Evolutionary conservation across 116 monocot species (phyloP).

Genomic region (Trichopus zeylanicus): DNA sequence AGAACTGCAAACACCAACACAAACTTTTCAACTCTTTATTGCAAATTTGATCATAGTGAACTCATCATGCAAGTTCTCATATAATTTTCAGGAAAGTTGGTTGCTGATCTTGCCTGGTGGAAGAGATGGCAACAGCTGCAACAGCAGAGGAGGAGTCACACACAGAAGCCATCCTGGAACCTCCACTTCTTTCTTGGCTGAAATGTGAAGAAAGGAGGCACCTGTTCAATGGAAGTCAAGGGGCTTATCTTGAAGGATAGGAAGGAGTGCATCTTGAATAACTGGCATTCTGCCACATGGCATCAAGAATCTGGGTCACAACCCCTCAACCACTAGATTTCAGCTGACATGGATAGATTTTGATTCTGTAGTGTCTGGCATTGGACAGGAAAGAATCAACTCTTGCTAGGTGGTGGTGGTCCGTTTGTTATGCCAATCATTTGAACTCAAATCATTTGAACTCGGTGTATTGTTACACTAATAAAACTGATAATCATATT

Average conservation of each 20-base stretch:
- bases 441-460: too few relatives aligned
- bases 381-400: too few relatives aligned
- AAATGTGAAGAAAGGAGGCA: background rate
- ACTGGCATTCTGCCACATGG: constrained; percentile 35
- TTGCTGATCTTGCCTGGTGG: constrained; percentile 31
- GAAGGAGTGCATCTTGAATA: background rate
- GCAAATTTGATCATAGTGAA: too few relatives aligned
- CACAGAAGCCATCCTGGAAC: constrained; percentile 51
- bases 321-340: constrained; percentile 9
- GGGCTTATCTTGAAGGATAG: constrained; percentile 64
- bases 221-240: constrained; percentile 13
- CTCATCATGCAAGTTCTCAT: background rate
- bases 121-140: constrained; percentile 39
- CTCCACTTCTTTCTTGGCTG: background rate
- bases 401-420: too few relatives aligned
- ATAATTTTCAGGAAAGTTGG: background rate
- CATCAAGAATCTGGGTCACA: constrained; percentile 29
- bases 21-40: too few relatives aligned
- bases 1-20: constrained; percentile 19
- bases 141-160: constrained; percentile 78
- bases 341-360: constrained; percentile 23
- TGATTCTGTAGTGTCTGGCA: constrained; percentile 10
- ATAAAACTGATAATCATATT: too few relatives aligned
- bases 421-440: background rate
- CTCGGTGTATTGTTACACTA: too few relatives aligned